These are phyloP conservation scores for Cryphonectria naterciae DNA, from an alignment of 2,329 filamentous ascomycete species.

Conservation along the genomic window DNA sequence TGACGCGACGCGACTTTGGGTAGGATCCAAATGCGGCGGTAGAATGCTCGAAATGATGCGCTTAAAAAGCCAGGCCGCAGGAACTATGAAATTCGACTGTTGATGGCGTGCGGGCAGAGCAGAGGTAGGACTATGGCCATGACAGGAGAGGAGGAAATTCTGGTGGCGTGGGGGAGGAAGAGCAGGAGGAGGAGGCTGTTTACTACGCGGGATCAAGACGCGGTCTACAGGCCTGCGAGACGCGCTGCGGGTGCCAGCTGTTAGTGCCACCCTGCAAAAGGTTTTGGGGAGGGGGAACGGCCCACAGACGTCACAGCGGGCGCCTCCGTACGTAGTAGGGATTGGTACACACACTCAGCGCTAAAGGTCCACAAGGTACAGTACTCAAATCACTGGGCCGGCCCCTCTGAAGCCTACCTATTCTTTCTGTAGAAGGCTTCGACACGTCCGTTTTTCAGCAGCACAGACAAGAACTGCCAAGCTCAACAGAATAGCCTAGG, in stretches of 20 bases:
- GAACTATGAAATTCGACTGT: not conserved
- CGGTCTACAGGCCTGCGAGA: conserved; percentile 10
- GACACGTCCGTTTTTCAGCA: not conserved
- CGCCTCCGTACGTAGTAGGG: not conserved
- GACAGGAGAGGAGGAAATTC: not conserved
- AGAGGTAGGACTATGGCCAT: not conserved
- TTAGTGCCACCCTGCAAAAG: not conserved
- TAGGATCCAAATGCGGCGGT: not conserved
- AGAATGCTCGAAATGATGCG: conserved; percentile 25
- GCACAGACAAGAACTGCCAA: not conserved
- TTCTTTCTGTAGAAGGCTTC: too few relatives aligned
- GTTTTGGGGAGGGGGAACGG: not conserved
- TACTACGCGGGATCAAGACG: conserved; percentile 16
- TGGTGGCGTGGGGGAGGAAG: not conserved
- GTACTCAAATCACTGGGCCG: not conserved
- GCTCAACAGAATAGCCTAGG: too few relatives aligned
- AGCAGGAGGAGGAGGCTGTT: conserved; percentile 3
- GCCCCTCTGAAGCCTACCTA: not conserved
- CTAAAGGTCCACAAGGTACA: not conserved
- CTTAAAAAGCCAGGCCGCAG: conserved; percentile 8
- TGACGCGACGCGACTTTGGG: conserved; percentile 24
- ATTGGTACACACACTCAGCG: not conserved
- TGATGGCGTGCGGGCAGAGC: not conserved
- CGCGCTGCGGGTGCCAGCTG: conserved; percentile 6
- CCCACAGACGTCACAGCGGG: conserved; percentile 6